These are phyloP conservation scores for Aphanomyces stellatus DNA, from an alignment of 352 stramenopile species.

Conservation along the genomic window DNA sequence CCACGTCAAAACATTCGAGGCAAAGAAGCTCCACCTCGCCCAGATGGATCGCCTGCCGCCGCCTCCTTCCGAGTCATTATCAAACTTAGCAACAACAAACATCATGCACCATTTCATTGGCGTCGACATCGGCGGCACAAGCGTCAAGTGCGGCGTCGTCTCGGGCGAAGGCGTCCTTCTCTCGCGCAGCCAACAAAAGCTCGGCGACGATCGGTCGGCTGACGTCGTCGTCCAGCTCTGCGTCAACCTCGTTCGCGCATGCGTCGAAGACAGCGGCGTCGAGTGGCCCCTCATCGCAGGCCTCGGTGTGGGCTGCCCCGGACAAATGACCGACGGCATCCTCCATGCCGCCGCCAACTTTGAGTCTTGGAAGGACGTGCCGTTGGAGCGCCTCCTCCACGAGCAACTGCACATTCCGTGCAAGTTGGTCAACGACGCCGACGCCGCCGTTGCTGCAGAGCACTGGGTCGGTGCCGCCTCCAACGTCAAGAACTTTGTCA, in stretches of 20 bases:
- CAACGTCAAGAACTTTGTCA: conserved; percentile 62
- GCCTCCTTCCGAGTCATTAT: too few species aligned
- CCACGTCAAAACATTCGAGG: too few species aligned
- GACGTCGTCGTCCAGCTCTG: conserved; percentile 45
- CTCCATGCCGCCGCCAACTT: conserved; percentile 66
- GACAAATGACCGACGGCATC: conserved; percentile 42
- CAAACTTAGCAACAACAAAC: too few species aligned
- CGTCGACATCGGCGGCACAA: conserved; percentile 66
- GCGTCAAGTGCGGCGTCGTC: conserved; percentile 67
- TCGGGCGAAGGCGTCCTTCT: conserved; percentile 36
- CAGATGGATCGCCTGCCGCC: too few species aligned
- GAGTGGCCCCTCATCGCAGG: conserved; percentile 25
- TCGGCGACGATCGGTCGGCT: conserved; percentile 33
- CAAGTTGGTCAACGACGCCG: conserved; percentile 63
- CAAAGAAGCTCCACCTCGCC: too few species aligned
- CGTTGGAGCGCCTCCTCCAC: conserved; percentile 45
- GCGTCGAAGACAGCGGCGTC: conserved; percentile 28
- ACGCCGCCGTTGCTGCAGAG: conserved; percentile 72
- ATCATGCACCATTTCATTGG: conserved; percentile 29
- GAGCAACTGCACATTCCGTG: conserved; percentile 32
- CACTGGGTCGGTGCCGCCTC: conserved; percentile 64
- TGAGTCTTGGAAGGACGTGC: conserved; percentile 48
- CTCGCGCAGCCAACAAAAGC: conserved; percentile 36
- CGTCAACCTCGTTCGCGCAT: conserved; percentile 27
- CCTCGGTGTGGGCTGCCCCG: conserved; percentile 58